Evolutionary conservation across 2,329 filamentous ascomycete species (phyloP).

Genomic region (Alternaria metachromatica): DNA sequence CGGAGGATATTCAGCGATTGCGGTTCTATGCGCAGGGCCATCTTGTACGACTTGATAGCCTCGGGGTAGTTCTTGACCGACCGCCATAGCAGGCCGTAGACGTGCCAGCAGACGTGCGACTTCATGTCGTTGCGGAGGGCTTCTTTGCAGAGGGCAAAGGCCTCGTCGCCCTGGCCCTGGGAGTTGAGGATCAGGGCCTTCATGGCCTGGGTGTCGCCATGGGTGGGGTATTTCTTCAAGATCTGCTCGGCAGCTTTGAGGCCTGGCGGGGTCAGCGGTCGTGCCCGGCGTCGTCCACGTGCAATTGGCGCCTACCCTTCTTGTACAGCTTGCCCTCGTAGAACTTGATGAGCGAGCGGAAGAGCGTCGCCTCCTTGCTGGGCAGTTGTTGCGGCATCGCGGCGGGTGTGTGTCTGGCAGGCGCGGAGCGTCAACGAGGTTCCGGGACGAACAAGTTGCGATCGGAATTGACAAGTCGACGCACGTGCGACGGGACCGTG

Average conservation of each 20-base stretch:
- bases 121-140: constrained; percentile 97
- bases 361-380: constrained; percentile 92
- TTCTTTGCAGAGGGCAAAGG: constrained; percentile 89
- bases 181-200: constrained; percentile 96
- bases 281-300: constrained; percentile 7
- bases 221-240: constrained; percentile 89
- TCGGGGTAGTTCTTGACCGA: constrained; percentile 98
- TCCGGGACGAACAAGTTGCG: constrained; percentile 17
- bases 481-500: constrained; percentile 2
- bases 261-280: constrained; percentile 59
- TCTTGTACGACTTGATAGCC: constrained; percentile 98
- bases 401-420: constrained; percentile 20
- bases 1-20: constrained; percentile 92
- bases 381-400: constrained; percentile 75
- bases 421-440: constrained; percentile 12
- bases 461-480: constrained; percentile 14
- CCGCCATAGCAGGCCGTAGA: constrained; percentile 93
- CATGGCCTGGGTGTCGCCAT: constrained; percentile 99
- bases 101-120: constrained; percentile 99
- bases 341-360: constrained; percentile 90
- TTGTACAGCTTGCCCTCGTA: constrained; percentile 99
- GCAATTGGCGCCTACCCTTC: constrained; percentile 61
- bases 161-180: constrained; percentile 90
- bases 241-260: constrained; percentile 97
- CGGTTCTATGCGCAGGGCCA: constrained; percentile 90